Conservation (phyloP, 176 grass and related monocot species). For the Cenchrus fungigraminus region DNA sequence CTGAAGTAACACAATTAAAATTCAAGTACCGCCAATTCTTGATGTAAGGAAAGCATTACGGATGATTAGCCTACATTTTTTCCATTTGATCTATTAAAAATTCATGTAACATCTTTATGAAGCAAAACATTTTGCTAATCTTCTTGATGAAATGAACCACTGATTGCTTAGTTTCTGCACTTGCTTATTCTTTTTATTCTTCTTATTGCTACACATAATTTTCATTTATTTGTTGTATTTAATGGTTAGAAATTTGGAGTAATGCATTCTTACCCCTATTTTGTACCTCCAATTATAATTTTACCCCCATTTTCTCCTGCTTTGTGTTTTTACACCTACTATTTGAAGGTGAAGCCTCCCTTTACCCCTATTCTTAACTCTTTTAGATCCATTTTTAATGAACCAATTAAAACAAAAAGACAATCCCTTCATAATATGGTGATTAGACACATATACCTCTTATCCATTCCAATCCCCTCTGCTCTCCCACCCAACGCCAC, state of each 20-base stretch:
- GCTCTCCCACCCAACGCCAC: too few relatives aligned
- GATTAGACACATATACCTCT: too few relatives aligned
- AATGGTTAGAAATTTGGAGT: background rate
- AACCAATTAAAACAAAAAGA: too few relatives aligned
- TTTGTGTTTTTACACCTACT: too few relatives aligned
- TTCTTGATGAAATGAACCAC: background rate
- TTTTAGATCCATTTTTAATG: too few relatives aligned
- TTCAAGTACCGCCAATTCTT: background rate
- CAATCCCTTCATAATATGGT: too few relatives aligned
- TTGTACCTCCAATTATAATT: too few relatives aligned
- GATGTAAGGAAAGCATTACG: background rate
- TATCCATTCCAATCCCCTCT: too few relatives aligned
- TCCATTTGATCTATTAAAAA: background rate
- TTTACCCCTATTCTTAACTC: too few relatives aligned
- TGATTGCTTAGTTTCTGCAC: background rate
- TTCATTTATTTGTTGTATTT: background rate
- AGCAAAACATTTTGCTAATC: background rate
- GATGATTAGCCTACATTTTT: background rate
- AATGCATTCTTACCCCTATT: too few relatives aligned
- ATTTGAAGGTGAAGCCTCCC: too few relatives aligned
- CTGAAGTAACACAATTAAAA: background rate
- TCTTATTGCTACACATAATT: background rate
- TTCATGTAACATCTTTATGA: background rate
- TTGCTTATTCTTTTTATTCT: background rate
- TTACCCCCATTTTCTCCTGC: too few relatives aligned